Evolutionary conservation across 257 asterid species (phyloP).

Genomic region (Plectranthus barbatus): DNA sequence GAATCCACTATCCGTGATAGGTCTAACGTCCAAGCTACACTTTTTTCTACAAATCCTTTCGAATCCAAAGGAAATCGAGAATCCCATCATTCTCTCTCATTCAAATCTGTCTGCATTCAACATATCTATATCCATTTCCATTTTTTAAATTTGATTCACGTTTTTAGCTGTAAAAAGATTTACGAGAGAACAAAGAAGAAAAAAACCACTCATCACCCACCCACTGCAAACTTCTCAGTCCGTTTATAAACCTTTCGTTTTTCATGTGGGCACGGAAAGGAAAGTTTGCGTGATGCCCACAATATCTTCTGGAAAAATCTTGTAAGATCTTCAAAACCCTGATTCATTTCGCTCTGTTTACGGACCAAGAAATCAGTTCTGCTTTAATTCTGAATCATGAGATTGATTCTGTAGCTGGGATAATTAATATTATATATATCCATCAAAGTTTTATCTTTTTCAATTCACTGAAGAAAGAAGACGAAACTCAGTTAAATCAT

Average conservation of each 20-base stretch:
- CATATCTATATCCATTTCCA: constrained; percentile 11
- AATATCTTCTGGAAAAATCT: not conserved
- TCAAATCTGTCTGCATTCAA: constrained; percentile 7
- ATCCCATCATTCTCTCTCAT: constrained; percentile 26
- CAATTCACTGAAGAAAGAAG: not conserved
- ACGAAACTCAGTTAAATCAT: not conserved
- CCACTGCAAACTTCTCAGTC: constrained; percentile 22
- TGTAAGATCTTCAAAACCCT: constrained; percentile 23
- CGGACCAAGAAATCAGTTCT: not conserved
- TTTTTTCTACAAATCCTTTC: constrained; percentile 22
- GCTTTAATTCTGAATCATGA: not conserved
- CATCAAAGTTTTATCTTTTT: constrained; percentile 1
- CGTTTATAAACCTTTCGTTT: constrained; percentile 6
- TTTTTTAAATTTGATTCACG: constrained; percentile 12
- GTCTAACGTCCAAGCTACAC: constrained; percentile 25
- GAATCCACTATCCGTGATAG: constrained; percentile 19
- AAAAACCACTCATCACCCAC: constrained; percentile 17
- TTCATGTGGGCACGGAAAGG: too few species aligned
- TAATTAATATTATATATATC: constrained; percentile 27
- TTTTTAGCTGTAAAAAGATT: constrained; percentile 27
- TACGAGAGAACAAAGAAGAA: constrained; percentile 13
- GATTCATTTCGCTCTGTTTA: not conserved
- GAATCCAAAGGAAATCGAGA: constrained; percentile 21
- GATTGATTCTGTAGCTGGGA: not conserved
- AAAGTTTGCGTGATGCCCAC: not conserved